A percentile compares a stretch with the other conserved stretches of the same genome.
These are phyloP conservation scores for Malassezia obtusa DNA, from an alignment of 1,284 basidiomycete species.

Conservation along the genomic window DNA sequence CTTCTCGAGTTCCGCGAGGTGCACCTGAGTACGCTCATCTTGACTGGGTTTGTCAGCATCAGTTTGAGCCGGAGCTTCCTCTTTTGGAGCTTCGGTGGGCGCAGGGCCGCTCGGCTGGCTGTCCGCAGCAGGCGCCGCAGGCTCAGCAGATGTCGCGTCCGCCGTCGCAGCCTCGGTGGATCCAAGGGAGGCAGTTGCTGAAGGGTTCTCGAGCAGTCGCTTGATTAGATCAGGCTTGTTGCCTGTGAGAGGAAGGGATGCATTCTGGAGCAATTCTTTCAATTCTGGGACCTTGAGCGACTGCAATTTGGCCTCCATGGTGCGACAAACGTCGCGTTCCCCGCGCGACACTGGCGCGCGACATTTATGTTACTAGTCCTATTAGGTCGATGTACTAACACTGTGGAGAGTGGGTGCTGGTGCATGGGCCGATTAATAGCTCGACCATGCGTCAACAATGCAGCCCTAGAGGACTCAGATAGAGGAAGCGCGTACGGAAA, in stretches of 20 bases:
- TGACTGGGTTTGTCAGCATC: slow-evolving; percentile 2
- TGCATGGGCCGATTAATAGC: too few relatives aligned
- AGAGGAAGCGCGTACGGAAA: too few relatives aligned
- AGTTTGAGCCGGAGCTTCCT: neutral
- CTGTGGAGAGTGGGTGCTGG: too few relatives aligned
- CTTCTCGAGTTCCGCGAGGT: slow-evolving; percentile 38
- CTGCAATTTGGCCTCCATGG: slow-evolving; percentile 36
- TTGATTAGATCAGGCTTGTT: slow-evolving; percentile 41
- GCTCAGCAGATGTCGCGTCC: neutral
- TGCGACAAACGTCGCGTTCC: neutral
- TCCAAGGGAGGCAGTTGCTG: slow-evolving; percentile 22
- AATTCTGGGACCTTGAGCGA: slow-evolving; percentile 40
- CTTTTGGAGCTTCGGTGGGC: neutral
- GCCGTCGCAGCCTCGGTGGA: neutral
- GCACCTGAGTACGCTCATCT: slow-evolving; percentile 22
- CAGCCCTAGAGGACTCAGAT: too few relatives aligned
- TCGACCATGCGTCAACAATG: too few relatives aligned
- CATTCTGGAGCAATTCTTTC: slow-evolving; percentile 30
- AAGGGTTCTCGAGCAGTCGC: slow-evolving; percentile 38
- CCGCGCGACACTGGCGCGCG: neutral
- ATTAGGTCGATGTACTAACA: neutral
- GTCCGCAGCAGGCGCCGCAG: neutral
- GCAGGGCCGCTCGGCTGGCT: neutral
- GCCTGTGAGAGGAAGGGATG: slow-evolving; percentile 27
- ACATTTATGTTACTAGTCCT: neutral